Base-by-base conservation (phyloP, 2,329 filamentous ascomycete species). In the Drechmeria coniospora region DNA sequence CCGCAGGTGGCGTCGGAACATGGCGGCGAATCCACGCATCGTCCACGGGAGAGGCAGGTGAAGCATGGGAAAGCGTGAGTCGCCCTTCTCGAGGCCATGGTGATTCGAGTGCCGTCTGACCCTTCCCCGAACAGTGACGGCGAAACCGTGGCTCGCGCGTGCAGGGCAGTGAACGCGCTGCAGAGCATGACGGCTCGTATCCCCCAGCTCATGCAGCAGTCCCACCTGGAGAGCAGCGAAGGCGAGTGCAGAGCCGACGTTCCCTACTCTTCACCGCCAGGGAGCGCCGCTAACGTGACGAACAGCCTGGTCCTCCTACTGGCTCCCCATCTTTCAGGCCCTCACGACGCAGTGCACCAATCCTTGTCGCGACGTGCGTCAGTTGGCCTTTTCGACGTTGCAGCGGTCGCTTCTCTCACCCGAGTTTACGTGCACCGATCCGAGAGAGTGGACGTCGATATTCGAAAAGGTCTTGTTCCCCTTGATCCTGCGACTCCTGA, bases 401-500 rank as follows among this genome's bases (percentile, higher is more conserved):
- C 87, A 95, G 49, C 70, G 86, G 30, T 79, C 82, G 2, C 65
- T 98, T 1, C 66, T 95, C 1, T 90, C 83, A 2, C 78, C 82
- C 1, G 77, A 90, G 34, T 65, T 95, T 21, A 82, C 79, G 2
- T 79, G 78, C n/a, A 72, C 68, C 26, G 78, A 90, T 35, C 80
- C 92, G 44, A 72, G 81, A 38, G 82, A 92, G 54, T 95, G 90
- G 87, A 90, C 79, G 0, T 81, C 83, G 22, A 94, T 98, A 28
- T 98, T 98, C 51, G 74, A 75, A 36, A 80, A 94, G 47, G 86
- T 95, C 2, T 63, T 98, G 11, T 94, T 98, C 52, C 90, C 90
- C 2, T 63, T 98, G 10, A 87, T 95, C 36, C 65, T 79, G 20
- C 72, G 80, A 36, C 65, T 98, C 2, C 63, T 98, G 11, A 94